These are phyloP conservation scores for Globisporangium uncinulatum DNA, from an alignment of 352 stramenopile species.

Conservation along the genomic window DNA sequence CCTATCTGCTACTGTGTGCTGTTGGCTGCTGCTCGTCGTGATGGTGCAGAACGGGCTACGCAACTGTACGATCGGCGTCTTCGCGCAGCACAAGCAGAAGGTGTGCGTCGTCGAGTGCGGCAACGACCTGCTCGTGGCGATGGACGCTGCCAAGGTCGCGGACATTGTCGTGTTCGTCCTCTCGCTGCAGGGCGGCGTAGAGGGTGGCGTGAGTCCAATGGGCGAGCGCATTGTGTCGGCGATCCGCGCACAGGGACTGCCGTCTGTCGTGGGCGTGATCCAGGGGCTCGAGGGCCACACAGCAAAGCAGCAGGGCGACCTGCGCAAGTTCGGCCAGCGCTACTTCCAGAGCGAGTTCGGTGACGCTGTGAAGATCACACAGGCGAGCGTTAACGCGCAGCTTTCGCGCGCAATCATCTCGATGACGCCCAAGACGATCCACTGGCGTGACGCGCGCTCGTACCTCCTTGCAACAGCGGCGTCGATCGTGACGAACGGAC, in stretches of 20 bases:
- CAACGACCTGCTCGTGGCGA: slow-evolving; percentile 72
- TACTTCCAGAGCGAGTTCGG: slow-evolving; percentile 90
- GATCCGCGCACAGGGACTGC: slow-evolving; percentile 91
- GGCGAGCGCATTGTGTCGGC: slow-evolving; percentile 89
- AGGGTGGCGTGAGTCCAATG: slow-evolving; percentile 79
- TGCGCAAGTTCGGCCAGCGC: slow-evolving; percentile 82
- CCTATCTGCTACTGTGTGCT: background rate
- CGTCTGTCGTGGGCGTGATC: slow-evolving; percentile 80
- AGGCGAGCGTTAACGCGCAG: slow-evolving; percentile 75
- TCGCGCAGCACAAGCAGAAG: slow-evolving; percentile 86
- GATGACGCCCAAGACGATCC: slow-evolving; percentile 76
- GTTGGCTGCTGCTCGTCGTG: background rate
- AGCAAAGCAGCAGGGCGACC: slow-evolving; percentile 63
- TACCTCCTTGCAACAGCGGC: slow-evolving; percentile 82
- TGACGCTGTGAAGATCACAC: slow-evolving; percentile 70
- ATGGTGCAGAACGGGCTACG: slow-evolving; percentile 27
- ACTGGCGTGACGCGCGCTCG: slow-evolving; percentile 85
- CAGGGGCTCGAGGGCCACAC: slow-evolving; percentile 75
- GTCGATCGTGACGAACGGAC: slow-evolving; percentile 53
- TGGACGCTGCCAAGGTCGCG: slow-evolving; percentile 84
- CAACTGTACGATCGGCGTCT: slow-evolving; percentile 68
- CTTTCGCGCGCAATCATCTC: slow-evolving; percentile 79
- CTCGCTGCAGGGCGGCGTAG: slow-evolving; percentile 69
- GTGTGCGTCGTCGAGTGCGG: slow-evolving; percentile 81
- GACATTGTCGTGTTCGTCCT: slow-evolving; percentile 80